Evolutionary conservation across 2,329 filamentous ascomycete genomes (phyloP).

Genomic region (Neopestalotiopsis rosae): DNA sequence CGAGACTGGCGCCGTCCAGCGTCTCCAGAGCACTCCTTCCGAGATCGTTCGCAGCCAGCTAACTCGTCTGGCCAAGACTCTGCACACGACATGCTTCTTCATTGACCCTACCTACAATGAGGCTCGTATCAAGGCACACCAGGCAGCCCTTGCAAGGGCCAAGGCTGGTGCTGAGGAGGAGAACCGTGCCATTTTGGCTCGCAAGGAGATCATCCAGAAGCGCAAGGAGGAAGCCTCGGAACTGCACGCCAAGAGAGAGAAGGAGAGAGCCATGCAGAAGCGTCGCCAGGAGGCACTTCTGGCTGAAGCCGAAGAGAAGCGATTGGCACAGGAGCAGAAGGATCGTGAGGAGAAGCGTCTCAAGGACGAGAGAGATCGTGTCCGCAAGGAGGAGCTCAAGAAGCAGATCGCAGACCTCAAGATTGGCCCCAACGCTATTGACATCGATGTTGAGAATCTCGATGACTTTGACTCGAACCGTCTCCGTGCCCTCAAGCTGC

Average conservation of each 20-base stretch:
- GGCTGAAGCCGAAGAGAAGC: constrained; percentile 86
- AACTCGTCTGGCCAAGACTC: constrained; percentile 85
- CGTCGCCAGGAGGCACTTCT: constrained; percentile 85
- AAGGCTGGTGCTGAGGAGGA: constrained; percentile 91
- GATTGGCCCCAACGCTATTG: constrained; percentile 76
- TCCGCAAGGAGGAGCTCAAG: constrained; percentile 92
- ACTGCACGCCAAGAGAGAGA: constrained; percentile 84
- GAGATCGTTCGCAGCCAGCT: constrained; percentile 97
- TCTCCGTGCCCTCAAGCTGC: constrained; percentile 92
- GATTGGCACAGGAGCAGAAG: constrained; percentile 89
- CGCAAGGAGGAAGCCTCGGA: constrained; percentile 96
- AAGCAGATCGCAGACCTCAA: constrained; percentile 92
- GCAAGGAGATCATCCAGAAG: constrained; percentile 92
- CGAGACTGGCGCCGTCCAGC: constrained; percentile 85
- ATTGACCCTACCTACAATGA: constrained; percentile 91
- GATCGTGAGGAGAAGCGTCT: constrained; percentile 87
- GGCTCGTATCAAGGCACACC: constrained; percentile 77
- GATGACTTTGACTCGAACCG: constrained; percentile 87
- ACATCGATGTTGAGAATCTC: constrained; percentile 81
- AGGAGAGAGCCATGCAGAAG: constrained; percentile 90
- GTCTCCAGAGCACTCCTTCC: constrained; percentile 94
- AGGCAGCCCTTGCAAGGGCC: constrained; percentile 80
- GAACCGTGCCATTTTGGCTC: constrained; percentile 81
- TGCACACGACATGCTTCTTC: constrained; percentile 94
- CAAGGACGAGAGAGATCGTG: constrained; percentile 85